A percentile compares a stretch with the other conserved stretches of the same genome.
Evolutionary conservation across 106 monocot genomes (phyloP).

Genomic region (Ottelia alismoides): DNA sequence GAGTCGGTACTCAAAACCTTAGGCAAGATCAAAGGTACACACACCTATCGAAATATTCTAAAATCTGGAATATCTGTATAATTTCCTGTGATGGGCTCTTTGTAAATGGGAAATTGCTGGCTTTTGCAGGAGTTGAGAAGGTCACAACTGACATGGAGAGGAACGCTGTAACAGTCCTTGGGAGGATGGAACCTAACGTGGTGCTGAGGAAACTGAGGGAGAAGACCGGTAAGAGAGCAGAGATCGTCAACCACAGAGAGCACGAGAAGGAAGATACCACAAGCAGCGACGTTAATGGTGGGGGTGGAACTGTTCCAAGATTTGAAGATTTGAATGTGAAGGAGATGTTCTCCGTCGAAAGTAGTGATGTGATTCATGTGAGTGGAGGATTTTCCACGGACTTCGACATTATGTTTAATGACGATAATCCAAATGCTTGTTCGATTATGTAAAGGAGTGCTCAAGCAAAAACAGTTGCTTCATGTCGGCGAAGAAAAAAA

Average conservation of each 20-base stretch:
- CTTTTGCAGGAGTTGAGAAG: constrained; percentile 30
- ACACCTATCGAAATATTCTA: background rate
- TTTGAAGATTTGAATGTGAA: no score
- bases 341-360: no score
- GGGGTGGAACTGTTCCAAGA: no score
- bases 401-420: no score
- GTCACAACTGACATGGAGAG: constrained; percentile 32
- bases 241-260: constrained; percentile 13
- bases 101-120: no score
- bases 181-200: constrained; percentile 28
- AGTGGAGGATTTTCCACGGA: no score
- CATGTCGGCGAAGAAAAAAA: no score
- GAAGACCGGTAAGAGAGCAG: constrained; percentile 43
- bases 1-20: constrained; percentile 22
- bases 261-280: background rate
- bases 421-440: no score
- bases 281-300: background rate
- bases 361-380: no score
- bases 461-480: no score
- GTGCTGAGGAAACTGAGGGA: constrained; percentile 35
- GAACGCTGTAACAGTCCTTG: constrained; percentile 28
- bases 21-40: constrained; percentile 24
- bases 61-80: background rate
- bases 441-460: no score
- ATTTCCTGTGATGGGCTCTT: no score